Percentiles rank a stretch among this genome's conserved stretches.
Evolutionary conservation across 176 grass and related monocot genomes (phyloP).

Genomic region (Pontederia crassipes): DNA sequence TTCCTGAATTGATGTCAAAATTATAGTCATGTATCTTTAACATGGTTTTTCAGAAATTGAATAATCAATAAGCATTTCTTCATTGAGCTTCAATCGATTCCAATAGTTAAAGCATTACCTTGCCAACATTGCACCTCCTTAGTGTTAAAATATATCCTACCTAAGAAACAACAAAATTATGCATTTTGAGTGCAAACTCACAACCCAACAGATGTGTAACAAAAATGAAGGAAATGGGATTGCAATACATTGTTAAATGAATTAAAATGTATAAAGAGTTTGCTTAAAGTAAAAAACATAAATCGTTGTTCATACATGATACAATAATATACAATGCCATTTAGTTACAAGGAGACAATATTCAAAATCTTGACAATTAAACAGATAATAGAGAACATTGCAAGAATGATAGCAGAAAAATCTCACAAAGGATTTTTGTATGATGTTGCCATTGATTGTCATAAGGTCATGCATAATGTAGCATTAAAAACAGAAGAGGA

Average conservation of each 20-base stretch:
- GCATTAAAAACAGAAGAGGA: slow-evolving; percentile 1
- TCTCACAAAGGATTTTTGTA: no score
- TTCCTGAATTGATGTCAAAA: slow-evolving; percentile 81
- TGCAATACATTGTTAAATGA: no score
- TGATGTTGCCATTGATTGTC: background rate
- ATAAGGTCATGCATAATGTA: background rate
- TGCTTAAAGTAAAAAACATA: background rate
- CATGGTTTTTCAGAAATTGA: slow-evolving; percentile 5
- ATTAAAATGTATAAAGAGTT: no score
- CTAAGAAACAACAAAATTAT: slow-evolving; percentile 30
- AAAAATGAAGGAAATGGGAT: no score
- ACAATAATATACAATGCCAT: background rate
- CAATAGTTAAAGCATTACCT: slow-evolving; percentile 48
- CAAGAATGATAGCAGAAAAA: no score
- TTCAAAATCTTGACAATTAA: background rate
- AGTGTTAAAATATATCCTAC: slow-evolving; percentile 82
- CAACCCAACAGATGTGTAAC: no score
- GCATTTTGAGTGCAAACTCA: slow-evolving; percentile 3
- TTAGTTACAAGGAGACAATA: background rate
- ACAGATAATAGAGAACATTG: background rate
- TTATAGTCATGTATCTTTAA: slow-evolving; percentile 71
- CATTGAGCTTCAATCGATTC: slow-evolving; percentile 12
- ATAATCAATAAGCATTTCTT: background rate
- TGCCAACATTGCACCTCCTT: slow-evolving; percentile 52
- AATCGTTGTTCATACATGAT: background rate